phyloP scores from a whole-genome alignment of 768 basidiomycete genomes.

The Leccinum uliginosum region DNA sequence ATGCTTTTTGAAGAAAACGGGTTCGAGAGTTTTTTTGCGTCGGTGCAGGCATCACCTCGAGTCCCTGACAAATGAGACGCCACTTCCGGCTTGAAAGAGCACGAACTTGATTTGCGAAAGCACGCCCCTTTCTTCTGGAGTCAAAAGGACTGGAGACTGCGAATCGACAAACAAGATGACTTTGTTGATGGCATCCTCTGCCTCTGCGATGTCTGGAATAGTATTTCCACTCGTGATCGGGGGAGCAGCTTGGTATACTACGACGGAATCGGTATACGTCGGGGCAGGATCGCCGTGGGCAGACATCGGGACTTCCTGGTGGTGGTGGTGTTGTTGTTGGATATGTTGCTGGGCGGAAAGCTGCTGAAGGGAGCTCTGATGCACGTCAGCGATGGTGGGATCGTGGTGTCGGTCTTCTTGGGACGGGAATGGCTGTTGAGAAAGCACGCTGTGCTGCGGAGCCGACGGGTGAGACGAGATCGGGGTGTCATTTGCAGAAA shows the following conservation, averaged over 20 bases:
- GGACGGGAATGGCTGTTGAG: slow-evolving; percentile 29
- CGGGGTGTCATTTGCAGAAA: slow-evolving; percentile 25
- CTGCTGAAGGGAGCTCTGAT: slow-evolving; percentile 27
- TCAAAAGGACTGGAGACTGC: slow-evolving; percentile 29
- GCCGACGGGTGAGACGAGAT: slow-evolving; percentile 29
- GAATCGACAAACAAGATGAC: slow-evolving; percentile 52
- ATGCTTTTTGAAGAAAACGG: slow-evolving; percentile 17
- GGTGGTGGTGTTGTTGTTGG: slow-evolving; percentile 18
- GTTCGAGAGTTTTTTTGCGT: background rate
- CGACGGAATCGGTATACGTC: slow-evolving; percentile 26
- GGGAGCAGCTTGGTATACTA: slow-evolving; percentile 32
- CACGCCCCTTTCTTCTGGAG: slow-evolving; percentile 33
- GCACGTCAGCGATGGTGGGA: slow-evolving; percentile 22
- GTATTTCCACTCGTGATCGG: slow-evolving; percentile 30
- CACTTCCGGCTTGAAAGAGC: slow-evolving; percentile 46
- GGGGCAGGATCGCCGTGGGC: slow-evolving; percentile 21
- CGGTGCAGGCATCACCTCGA: slow-evolving; percentile 18
- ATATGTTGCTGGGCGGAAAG: slow-evolving; percentile 30
- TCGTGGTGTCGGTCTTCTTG: slow-evolving; percentile 27
- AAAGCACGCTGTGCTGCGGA: slow-evolving; percentile 26
- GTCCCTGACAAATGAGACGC: slow-evolving; percentile 33
- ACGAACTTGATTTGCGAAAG: slow-evolving; percentile 48
- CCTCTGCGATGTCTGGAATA: slow-evolving; percentile 43
- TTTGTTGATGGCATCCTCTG: slow-evolving; percentile 50
- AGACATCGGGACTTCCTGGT: slow-evolving; percentile 24